Conservation (phyloP, 371 early-diverging fungal species). For the Rhizomucor pusillus region DNA sequence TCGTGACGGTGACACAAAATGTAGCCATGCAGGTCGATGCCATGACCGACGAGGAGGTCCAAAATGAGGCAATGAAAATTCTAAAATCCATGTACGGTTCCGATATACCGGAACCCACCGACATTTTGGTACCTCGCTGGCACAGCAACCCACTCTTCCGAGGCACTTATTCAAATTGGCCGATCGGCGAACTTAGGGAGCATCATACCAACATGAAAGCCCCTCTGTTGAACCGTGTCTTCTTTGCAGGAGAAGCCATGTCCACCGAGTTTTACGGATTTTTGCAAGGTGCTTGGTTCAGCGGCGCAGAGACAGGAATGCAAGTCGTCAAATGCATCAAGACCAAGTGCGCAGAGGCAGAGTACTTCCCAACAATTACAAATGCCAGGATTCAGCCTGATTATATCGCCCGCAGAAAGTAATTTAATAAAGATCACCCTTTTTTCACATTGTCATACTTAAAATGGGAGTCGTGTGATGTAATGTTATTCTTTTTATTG, state of each 20-base stretch:
- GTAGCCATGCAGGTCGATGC: slow-evolving; percentile 33
- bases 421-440: not conserved
- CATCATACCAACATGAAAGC: slow-evolving; percentile 49
- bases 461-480: not conserved
- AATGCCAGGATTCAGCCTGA: slow-evolving; percentile 16
- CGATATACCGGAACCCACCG: slow-evolving; percentile 28
- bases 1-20: slow-evolving; percentile 38
- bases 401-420: slow-evolving; percentile 1
- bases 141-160: slow-evolving; percentile 42
- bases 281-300: slow-evolving; percentile 47
- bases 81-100: slow-evolving; percentile 33
- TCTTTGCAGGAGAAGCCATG: slow-evolving; percentile 49
- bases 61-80: slow-evolving; percentile 26
- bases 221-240: slow-evolving; percentile 33
- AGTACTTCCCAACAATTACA: slow-evolving; percentile 33
- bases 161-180: slow-evolving; percentile 52
- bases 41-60: slow-evolving; percentile 27
- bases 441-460: not conserved
- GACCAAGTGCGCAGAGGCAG: slow-evolving; percentile 20
- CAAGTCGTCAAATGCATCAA: slow-evolving; percentile 24
- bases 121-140: slow-evolving; percentile 44
- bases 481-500: not conserved
- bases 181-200: slow-evolving; percentile 42
- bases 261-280: slow-evolving; percentile 38
- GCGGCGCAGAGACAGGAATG: slow-evolving; percentile 29